phyloP scores from a whole-genome alignment of 257 asterid genomes.

The Fraxinus excelsior region DNA sequence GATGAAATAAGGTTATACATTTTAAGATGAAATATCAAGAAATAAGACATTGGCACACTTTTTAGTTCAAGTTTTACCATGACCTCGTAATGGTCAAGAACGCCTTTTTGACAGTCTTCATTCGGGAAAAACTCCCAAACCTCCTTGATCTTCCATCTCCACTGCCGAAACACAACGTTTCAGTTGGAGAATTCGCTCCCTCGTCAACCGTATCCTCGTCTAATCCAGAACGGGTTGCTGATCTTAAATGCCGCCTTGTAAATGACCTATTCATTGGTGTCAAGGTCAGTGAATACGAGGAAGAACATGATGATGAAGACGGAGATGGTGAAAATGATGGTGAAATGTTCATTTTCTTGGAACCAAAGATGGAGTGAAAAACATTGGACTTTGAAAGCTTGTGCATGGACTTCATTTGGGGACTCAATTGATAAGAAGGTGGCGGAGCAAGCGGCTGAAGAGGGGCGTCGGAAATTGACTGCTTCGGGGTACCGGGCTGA shows the following conservation, averaged over 20 bases:
- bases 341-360: slow-evolving; percentile 21
- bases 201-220: slow-evolving; percentile 25
- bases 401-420: slow-evolving; percentile 13
- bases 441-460: slow-evolving; percentile 79
- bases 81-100: slow-evolving; percentile 32
- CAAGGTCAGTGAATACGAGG: slow-evolving; percentile 44
- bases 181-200: slow-evolving; percentile 29
- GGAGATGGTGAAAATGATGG: slow-evolving; percentile 20
- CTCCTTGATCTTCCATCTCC: slow-evolving; percentile 20
- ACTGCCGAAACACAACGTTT: slow-evolving; percentile 40
- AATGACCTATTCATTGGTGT: slow-evolving; percentile 27
- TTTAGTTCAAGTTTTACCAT: no score
- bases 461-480: slow-evolving; percentile 36
- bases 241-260: slow-evolving; percentile 25
- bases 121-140: slow-evolving; percentile 21
- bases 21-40: no score
- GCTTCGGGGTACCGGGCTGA: slow-evolving; percentile 81
- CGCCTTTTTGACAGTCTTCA: slow-evolving; percentile 45
- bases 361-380: slow-evolving; percentile 34
- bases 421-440: slow-evolving; percentile 49
- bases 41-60: no score
- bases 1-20: no score
- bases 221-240: slow-evolving; percentile 15
- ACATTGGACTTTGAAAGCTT: slow-evolving; percentile 24
- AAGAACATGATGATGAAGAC: slow-evolving; percentile 28